Percentiles rank a stretch among this genome's conserved stretches.
Conservation (phyloP, 177 flowering plant genomes). For the Telopea speciosissima region DNA sequence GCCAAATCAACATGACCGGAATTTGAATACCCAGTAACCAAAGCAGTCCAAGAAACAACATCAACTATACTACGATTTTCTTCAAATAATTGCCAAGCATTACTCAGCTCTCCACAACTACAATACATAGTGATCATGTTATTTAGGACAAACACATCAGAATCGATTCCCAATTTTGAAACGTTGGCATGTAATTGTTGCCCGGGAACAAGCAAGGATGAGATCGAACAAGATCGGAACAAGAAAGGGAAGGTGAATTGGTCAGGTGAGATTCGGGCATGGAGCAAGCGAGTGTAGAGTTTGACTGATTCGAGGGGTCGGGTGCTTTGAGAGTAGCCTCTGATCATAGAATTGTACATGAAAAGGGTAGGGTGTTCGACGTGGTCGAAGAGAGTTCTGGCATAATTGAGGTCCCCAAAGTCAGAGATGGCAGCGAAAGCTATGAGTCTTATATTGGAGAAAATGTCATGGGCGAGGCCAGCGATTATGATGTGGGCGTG, state of each 20-base stretch:
- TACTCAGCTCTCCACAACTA: conserved; percentile 9
- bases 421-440: conserved; percentile 22
- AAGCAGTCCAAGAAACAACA: conserved; percentile 32
- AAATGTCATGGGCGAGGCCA: conserved; percentile 11
- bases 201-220: conserved; percentile 8
- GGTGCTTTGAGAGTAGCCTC: conserved; percentile 17
- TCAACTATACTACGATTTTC: conserved; percentile 15
- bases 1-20: conserved; percentile 20
- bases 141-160: too few species aligned
- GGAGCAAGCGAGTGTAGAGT: conserved; percentile 12
- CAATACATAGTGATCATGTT: conserved; percentile 19
- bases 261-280: conserved; percentile 11
- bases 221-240: conserved; percentile 15
- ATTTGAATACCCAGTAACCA: conserved; percentile 22
- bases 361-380: conserved; percentile 14
- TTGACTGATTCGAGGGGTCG: conserved; percentile 13
- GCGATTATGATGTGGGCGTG: conserved; percentile 24
- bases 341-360: conserved; percentile 11
- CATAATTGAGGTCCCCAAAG: conserved; percentile 15
- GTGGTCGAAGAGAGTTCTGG: conserved; percentile 16
- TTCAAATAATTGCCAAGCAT: conserved; percentile 17
- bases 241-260: conserved; percentile 27
- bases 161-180: background rate
- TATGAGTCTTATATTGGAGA: conserved; percentile 20
- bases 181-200: conserved; percentile 19